Percentiles rank a stretch among this genome's conserved stretches.
phyloP scores from a whole-genome alignment of 2,329 filamentous ascomycete genomes.

The Xylariales sp. region DNA sequence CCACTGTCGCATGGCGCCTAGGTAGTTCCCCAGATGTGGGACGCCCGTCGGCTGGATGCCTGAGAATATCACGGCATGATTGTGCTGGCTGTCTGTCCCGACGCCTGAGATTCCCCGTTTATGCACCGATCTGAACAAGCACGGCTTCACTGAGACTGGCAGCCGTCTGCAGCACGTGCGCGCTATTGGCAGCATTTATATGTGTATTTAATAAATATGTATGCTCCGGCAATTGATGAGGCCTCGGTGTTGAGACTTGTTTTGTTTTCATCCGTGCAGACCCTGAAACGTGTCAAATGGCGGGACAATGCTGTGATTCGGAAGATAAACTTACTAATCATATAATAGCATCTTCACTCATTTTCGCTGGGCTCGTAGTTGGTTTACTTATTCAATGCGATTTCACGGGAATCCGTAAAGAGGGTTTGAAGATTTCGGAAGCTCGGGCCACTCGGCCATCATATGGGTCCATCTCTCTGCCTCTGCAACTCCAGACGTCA shows the following conservation, averaged over 20 bases:
- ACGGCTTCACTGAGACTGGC: conserved; percentile 31
- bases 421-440: conserved; percentile 38
- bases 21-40: conserved; percentile 94
- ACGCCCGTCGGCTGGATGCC: conserved; percentile 96
- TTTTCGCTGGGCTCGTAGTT: not conserved
- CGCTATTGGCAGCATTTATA: conserved; percentile 36
- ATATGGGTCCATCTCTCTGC: too few species aligned
- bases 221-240: not conserved
- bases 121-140: not conserved
- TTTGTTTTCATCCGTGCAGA: not conserved
- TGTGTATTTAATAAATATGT: conserved; percentile 4
- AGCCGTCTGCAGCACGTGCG: conserved; percentile 31
- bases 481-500: not conserved
- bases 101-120: conserved; percentile 2
- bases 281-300: conserved; percentile 1
- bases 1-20: conserved; percentile 91
- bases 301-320: not conserved
- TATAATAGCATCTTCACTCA: not conserved
- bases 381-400: not conserved
- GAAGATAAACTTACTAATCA: conserved; percentile 8
- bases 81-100: conserved; percentile 2
- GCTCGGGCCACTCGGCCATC: conserved; percentile 42
- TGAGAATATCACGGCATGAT: conserved; percentile 77
- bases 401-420: conserved; percentile 13
- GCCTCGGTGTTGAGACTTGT: not conserved